These are phyloP conservation scores for Pseudocercospora cruenta DNA, from an alignment of 2,329 filamentous ascomycete species.

Conservation along the genomic window DNA sequence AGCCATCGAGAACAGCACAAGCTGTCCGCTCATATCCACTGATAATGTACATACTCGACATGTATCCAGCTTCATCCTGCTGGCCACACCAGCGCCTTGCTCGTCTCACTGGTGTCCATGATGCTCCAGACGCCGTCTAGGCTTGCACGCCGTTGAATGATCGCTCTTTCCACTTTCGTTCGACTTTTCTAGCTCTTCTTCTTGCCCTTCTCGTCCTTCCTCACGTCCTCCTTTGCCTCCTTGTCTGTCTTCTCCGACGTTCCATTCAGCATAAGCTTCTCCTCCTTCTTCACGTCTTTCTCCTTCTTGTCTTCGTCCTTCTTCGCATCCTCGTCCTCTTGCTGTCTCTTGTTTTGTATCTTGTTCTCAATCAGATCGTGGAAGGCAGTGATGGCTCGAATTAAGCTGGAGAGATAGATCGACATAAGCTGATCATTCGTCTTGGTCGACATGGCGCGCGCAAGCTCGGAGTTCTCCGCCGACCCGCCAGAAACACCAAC, in stretches of 20 bases:
- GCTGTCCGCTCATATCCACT: slow-evolving; percentile 13
- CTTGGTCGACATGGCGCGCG: slow-evolving; percentile 97
- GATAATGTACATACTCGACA: slow-evolving; percentile 31
- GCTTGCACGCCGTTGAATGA: slow-evolving; percentile 29
- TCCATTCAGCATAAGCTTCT: slow-evolving; percentile 65
- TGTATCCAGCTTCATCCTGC: slow-evolving; percentile 16
- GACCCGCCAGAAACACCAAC: slow-evolving; percentile 55
- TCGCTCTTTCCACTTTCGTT: background rate
- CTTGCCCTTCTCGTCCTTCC: slow-evolving; percentile 60
- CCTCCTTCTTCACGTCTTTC: slow-evolving; percentile 61
- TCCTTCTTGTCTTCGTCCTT: slow-evolving; percentile 67
- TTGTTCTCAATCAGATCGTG: slow-evolving; percentile 99
- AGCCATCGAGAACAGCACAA: background rate
- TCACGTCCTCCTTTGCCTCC: slow-evolving; percentile 50
- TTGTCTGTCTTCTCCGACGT: slow-evolving; percentile 54
- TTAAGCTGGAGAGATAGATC: slow-evolving; percentile 95
- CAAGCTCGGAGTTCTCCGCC: slow-evolving; percentile 77
- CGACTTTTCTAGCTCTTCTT: slow-evolving; percentile 52
- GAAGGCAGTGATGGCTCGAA: slow-evolving; percentile 97
- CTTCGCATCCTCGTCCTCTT: slow-evolving; percentile 87
- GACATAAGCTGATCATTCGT: slow-evolving; percentile 99
- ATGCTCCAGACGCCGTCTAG: slow-evolving; percentile 32
- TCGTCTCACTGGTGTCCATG: background rate
- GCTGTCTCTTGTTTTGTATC: slow-evolving; percentile 96
- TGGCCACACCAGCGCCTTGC: slow-evolving; percentile 20